Evolutionary conservation across 1,139 yeast species (phyloP), one percentile per base, ranked within the genome.

Genomic region (Kluyveromyces sp.): DNA sequence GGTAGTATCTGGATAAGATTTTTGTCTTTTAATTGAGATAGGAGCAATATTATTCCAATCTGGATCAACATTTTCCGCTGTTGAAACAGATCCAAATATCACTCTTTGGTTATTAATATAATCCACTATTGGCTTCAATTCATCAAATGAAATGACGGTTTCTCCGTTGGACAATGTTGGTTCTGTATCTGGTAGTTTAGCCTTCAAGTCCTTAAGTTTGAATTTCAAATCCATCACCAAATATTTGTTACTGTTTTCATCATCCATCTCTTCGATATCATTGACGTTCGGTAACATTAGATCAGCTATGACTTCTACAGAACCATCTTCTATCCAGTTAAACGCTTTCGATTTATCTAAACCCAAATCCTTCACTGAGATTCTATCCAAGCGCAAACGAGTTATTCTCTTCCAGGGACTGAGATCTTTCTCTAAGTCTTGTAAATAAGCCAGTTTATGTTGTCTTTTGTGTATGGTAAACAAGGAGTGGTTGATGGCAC

Each of bases 261-360:
- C 52, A 2, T 42, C 39, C 26, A 44, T 42, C 7, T 53, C 56
- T 26, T 56, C 54, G 1, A 42, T 33, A 2, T 60, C 62, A 2
- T 65, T 67, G 28, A 73, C 47, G 68, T 66, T 67, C 1, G 92
- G 90, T 40, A 83, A 69, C 71, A 81, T 78, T 27, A 84, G 76
- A 64, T 84, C 92, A 2, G 87, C 86, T 15, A 74, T 68, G 2
- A 84, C 67, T 51, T 83, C 89, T 1, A 84, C 82, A 53, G 78
- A 78, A 2, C 92, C 90, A 45, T 78, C 79, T 25, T 74, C 73
- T 8, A 83, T 66, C 92, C 92, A 83, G 58, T 81, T 81, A 58
- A 83, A 79, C 4, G 63, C 50, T 15, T 52, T 51, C 25, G 60
- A 55, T 34, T 54, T 51, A 41, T 56, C 48, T 30, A 69, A 46